A percentile compares a stretch with the other conserved stretches of the same genome.
These are phyloP conservation scores for Sclerotinia subarctica DNA, from an alignment of 2,329 filamentous ascomycete genomes.

Conservation along the genomic window DNA sequence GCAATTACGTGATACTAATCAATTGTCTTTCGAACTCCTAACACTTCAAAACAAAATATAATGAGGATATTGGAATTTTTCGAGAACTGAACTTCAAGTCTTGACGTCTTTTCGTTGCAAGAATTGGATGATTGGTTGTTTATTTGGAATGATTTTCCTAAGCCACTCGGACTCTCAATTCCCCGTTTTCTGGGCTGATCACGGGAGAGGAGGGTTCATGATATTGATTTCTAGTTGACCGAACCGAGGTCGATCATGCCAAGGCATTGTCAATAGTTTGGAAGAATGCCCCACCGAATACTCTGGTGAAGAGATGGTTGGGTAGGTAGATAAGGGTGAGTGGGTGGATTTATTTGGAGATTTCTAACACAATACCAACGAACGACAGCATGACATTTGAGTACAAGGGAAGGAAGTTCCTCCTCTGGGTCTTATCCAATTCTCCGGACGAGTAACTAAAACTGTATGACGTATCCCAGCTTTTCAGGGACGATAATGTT, in stretches of 20 bases:
- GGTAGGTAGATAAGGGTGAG: neutral
- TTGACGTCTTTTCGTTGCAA: constrained; percentile 3
- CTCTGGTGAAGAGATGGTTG: neutral
- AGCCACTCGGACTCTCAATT: constrained; percentile 19
- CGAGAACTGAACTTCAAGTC: neutral
- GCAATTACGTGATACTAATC: constrained; percentile 15
- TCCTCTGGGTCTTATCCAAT: neutral
- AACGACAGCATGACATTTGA: neutral
- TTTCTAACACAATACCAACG: neutral
- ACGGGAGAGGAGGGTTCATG: constrained; percentile 9
- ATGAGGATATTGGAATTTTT: constrained; percentile 1
- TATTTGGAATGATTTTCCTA: constrained; percentile 7
- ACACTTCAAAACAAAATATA: neutral
- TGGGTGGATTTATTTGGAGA: neutral
- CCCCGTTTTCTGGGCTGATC: constrained; percentile 19
- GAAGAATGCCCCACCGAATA: neutral
- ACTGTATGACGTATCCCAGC: neutral
- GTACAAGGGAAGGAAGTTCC: neutral
- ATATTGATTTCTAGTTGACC: constrained; percentile 1
- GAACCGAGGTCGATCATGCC: constrained; percentile 16
- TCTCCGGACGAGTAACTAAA: neutral
- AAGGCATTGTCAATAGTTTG: neutral
- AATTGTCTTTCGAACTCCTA: constrained; percentile 13
- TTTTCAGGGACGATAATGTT: neutral
- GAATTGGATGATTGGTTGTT: constrained; percentile 13